Base-by-base conservation (phyloP, 2,329 filamentous ascomycete genomes). In the Fusarium brevicatenulatum region DNA sequence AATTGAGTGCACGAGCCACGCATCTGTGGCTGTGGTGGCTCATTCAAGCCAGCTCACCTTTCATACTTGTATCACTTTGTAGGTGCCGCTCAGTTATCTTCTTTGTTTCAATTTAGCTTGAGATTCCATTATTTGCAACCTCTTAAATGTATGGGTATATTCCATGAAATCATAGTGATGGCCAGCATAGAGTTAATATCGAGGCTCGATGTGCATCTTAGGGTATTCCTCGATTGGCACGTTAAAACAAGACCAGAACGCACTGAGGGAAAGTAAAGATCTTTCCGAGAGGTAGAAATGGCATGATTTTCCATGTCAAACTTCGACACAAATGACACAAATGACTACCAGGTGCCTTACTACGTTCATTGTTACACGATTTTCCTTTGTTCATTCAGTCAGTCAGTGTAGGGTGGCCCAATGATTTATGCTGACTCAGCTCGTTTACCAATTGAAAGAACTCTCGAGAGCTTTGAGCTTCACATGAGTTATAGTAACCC, bases 401-500 rank as follows among this genome's bases (percentile, higher is more conserved):
- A 46, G 53, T 18, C 12, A 46, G 53, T 65, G 16, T 43, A 73
- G 71, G 67, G 70, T 73, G 55, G 10, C 28, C 23, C 5, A 2
- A 5, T 2, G 4, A 37, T 28, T 2, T 2, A 16, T 63, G 71
- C 72, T 75, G 70, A 73, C 61, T 75, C 72, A 73, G 66, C 72
- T 40, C 55, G 25, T 39, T 49, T 49, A 44, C 54, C 44, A 59
- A 64, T 71, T 68, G 63, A 68, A 62, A 61, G 70, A 55, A 57
- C 63, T 59, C 63, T 54, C 58, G 28, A 67, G 66, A 66, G 61
- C 66, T 67, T 71, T 61, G 71, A 71, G 55, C 71, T 49, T 65
- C 58, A 71, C 47, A 49, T 62, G 66, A 68, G 43, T 55, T 62
- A 58, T 42, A 59, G 47, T 57, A 36, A 49, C 37, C 52, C 61